Conservation (phyloP, 768 basidiomycete species). For the Cyathus striatus region DNA sequence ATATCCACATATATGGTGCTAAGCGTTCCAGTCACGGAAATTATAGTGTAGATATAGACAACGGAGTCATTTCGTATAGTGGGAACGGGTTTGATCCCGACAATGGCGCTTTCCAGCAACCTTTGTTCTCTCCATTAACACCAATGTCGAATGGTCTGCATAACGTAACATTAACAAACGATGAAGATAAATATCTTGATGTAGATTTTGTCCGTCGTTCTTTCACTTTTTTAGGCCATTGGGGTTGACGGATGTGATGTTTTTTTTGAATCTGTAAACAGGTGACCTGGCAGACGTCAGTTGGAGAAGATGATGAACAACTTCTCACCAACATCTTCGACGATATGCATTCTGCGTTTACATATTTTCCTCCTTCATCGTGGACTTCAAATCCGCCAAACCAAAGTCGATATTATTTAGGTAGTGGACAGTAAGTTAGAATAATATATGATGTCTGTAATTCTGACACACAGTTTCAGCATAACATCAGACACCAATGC, state of each 20-base stretch:
- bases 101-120: conserved; percentile 7
- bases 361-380: conserved; percentile 21
- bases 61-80: conserved; percentile 2
- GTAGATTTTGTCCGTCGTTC: conserved; percentile 12
- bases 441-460: too few relatives aligned
- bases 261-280: too few relatives aligned
- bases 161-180: conserved; percentile 10
- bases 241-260: too few relatives aligned
- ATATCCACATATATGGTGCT: conserved; percentile 10
- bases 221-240: neutral
- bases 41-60: conserved; percentile 9
- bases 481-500: conserved; percentile 25
- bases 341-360: conserved; percentile 31
- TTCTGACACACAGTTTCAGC: too few relatives aligned
- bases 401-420: conserved; percentile 33
- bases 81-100: conserved; percentile 6
- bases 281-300: conserved; percentile 10
- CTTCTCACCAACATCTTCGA: conserved; percentile 16
- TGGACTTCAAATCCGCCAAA: conserved; percentile 28
- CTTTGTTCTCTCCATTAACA: conserved; percentile 6
- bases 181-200: conserved; percentile 9
- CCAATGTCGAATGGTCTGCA: conserved; percentile 5
- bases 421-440: conserved; percentile 34
- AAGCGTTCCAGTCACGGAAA: conserved; percentile 12
- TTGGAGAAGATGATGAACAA: conserved; percentile 12